Evolutionary conservation across 2,329 filamentous ascomycete species (phyloP), one percentile per base, ranked within the genome.

Genomic region (Talaromyces sp.): DNA sequence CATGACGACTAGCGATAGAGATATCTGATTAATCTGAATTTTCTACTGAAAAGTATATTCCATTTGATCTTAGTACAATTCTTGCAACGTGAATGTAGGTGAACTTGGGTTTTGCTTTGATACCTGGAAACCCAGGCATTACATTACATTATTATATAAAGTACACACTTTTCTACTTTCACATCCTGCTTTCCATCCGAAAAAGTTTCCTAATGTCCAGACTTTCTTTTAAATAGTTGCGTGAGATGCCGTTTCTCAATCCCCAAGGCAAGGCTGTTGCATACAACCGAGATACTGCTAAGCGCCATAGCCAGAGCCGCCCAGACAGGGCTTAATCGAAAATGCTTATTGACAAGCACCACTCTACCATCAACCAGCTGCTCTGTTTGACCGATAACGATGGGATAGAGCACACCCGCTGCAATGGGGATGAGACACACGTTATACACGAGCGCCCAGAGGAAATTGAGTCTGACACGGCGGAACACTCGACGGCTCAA

Each of bases 241-340:
- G 35, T 52, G 13, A 63, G 9, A 52, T 35, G 58, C 19, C 27
- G 50, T 8, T 35, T 56, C 43, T 78, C 76, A 67, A 80, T 83
- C 73, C 89, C 86, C 79, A 97, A 78, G 56, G 88, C 83, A 72
- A 97, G 78, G 79, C 90, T 94, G 75, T 92, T 96, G 73, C 87
- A 80, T 58, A 97, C 90, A 54, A 98, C 93, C 72, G 91, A 95
- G 70, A 97, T 89, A 76, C 90, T 94, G 77, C 93, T 97, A 75
- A 93, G 78, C 31, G 94, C 94, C 94, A 97, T 98, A 0, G 93
- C 93, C 74, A 97, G 78, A 69, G 88, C 90, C 5, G 93, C 94
- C 93, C 93, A 97, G 4, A 83, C 82, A 1, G 82, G 82, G 67
- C 79, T 80, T 13, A 84, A 66, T 35, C 81, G 73, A 77, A 80